Evolutionary conservation across 495 filamentous ascomycete species (phyloP), one percentile per base, ranked within the genome.

Genomic region (Penicillium desertorum): DNA sequence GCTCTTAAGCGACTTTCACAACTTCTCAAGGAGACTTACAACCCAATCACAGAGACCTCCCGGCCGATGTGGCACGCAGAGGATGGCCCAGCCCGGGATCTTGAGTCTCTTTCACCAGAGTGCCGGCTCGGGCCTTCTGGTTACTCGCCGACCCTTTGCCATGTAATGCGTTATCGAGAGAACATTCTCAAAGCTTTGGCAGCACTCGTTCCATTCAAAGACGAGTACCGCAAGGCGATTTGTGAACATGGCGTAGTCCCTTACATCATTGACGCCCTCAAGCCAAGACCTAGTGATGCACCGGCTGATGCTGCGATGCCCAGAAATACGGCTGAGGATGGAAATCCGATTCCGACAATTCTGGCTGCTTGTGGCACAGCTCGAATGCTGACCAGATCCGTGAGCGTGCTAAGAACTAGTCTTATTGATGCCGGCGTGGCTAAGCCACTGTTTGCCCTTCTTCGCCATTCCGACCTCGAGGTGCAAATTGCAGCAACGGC

Each of bases 401-500:
- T 96, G 8, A 89, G 84, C 66, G 86, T 91, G 22, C 72, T 98
- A 14, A 74, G 94, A 46, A 98, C 95, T 8, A 87, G 85, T 51
- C 73, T 98, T 8, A 90, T 96, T 56, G 94, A 98, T 73, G 83
- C 88, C 42, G 87, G 86, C 4, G 85, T 96, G 48, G 88, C 89
- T 3, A 78, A 82, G 58, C 94, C 92, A 6, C 69, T 96, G n/a
- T 88, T 92, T 59, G 75, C 77, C 17, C 81, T 98, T 23, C 74
- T 98, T 19, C 84, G 79, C 45, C 86, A 95, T 69, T 81, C 79
- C 14, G 85, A 94, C 65, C 76, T 89, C 27, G 86, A 94, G 50
- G 88, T 98, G 20, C 86, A 92, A 62, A 86, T 93, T 61, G 89
- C 90, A 30, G 92, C 95, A 2, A 91, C 89, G 0, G 85, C 86